Base-by-base conservation (phyloP, 2,329 filamentous ascomycete genomes). In the Ophiosphaerella korrae region DNA sequence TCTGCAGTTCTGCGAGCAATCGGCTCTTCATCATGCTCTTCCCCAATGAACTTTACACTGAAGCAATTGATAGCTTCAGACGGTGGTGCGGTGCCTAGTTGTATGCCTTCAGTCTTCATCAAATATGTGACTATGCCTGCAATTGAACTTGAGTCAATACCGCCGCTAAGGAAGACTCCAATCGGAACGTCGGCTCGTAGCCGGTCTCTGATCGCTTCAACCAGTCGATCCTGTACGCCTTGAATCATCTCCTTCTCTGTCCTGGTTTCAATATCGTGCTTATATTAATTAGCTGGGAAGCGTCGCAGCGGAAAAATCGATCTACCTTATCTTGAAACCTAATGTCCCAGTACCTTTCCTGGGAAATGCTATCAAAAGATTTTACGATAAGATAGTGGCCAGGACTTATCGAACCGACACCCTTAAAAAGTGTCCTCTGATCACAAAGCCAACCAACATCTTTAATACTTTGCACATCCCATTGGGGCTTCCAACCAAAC, bases 111-210 rank as follows among this genome's bases (percentile, higher is more conserved):
- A 42, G 80, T 67, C 41, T 80, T 72, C 52, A 61, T 60, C 12
- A 64, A 49, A 52, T 84, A 73, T 1, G 77, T 78, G 2, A 80
- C 77, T 58, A 86, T 84, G 3, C 83, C 83, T 7, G 82, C 82
- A 18, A 85, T 68, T 1, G 77, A 74, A 0, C 82, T 84, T 0
- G 81, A 84, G 61, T 85, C 83, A 42, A 86, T 77, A 1, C 83
- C 84, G 4, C 84, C 83, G 18, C 76, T 80, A 0, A 85, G 70
- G 49, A 82, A 85, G 44, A 86, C 71, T 2, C 81, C 83, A 3
- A 85, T 73, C 0, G 81, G 81, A 0, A 85, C 83, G 61, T 86
- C 83, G 1, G 83, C 82, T 13, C 78, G 75, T 8, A 85, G 70
- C 5, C 83, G 78, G 14, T 83, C 56, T n/a, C 75, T 75, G 9